Base-by-base conservation (phyloP, 139 green algal species). In the Mesostigma viride region DNA sequence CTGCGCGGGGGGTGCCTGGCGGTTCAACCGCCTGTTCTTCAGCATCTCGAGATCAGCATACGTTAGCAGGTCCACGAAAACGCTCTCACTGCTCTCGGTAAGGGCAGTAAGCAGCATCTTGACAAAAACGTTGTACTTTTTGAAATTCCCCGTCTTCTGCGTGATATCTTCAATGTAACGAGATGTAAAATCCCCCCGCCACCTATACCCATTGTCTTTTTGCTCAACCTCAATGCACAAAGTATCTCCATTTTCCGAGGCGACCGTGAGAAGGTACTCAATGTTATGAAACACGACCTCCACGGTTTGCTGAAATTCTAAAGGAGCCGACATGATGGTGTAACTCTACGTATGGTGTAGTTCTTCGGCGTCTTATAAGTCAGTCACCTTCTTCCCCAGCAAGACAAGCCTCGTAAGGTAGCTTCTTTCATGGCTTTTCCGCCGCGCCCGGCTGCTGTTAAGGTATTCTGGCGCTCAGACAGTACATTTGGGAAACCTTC, bases 131-230 rank as follows among this genome's bases (percentile, higher is more conserved):
- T 65, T 58, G 72, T 86, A 90, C 65, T 85, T 88, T 61, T 94
- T 95, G 81, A 87, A 92, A 76, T 85, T 94, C 31, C 87, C 87
- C 2, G 90, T 91, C 58, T 91, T 92, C 22, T 73, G 56, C 0
- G 87, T 95, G 68, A 96, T 91, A 53, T 94, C 86, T 59, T 95
- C 87, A n/a, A 96, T 76, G 51, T 95, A 90, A 44, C 77, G 75
- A 2, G 81, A 65, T 26, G 72, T 84, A 70, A 92, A 94, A 27
- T 85, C 73, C 1, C 82, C 86, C 0, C 77, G 73, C 88, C 88
- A 94, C 14, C 75, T 24, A 1, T 71, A 77, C 3, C 74, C 80
- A 24, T 85, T 81, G 1, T 74, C 66, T 32, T 78, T 81, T 5
- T 83, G 79, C 68, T 92, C 86, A 1, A 87, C 80, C 47, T 85